Base-by-base conservation (phyloP, 768 basidiomycete genomes). In the Candolleomyces efflorescens region DNA sequence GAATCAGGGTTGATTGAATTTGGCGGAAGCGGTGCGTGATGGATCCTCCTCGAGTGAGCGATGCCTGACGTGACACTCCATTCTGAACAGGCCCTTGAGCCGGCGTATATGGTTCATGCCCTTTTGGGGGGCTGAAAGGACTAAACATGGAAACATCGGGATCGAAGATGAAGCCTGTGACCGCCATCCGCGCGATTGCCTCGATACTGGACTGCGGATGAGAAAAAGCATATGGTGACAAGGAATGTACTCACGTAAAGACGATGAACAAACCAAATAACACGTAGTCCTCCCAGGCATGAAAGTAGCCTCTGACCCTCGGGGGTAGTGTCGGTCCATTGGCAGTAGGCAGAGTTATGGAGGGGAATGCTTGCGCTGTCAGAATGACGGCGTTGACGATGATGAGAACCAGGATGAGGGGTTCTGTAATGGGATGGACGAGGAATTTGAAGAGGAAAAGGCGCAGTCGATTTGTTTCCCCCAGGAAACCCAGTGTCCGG, bases 141-240 rank as follows among this genome's bases (percentile, higher is more conserved):
- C 79, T 65, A 51, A 78, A 78, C 54, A 82, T 70, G 43, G 81
- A 78, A 5, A 89, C 72, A 60, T 91, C 88, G 13, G 92, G 92
- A 68, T 95, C 94, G 49, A 97, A 79, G 17, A 98, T 68, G 60
- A 98, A 82, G 22, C 96, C 96, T 23, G 89, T 91, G 27, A 94
- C 89, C 65, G 92, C 84, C 67, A 95, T 94, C 23, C 95, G 87
- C 44, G 92, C 92, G 62, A 90, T 78, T 46, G 88, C 85, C 75
- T 98, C 96, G 51, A 95, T 60, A 5, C 91, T 93, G 61, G 7
- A n/a, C 15, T 22, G 9, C 38, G n/a, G 23, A 27, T 63, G 20
- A 68, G 62, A 56, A 41, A 55, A 22, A 43, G 23, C 13, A 47
- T 27, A 36, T 52, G 20, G 32, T 15, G 37, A 36, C 50, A 36